Percentiles rank a stretch among this genome's conserved stretches.
Evolutionary conservation across 805 yeast species (phyloP).

Genomic region (Cyberlindnera lachancei): DNA sequence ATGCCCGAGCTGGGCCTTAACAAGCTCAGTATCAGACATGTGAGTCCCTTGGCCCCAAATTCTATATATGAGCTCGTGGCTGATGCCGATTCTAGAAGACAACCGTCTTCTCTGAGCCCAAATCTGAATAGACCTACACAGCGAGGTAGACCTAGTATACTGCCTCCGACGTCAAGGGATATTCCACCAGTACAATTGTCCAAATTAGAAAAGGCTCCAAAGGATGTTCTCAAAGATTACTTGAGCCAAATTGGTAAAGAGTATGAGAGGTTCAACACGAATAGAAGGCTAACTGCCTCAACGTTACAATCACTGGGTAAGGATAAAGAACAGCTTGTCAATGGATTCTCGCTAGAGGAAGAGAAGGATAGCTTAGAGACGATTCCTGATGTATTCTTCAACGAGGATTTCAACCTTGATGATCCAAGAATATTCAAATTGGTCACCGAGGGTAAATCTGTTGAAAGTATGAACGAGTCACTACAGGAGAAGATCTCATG

Average conservation of each 20-base stretch:
- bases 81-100: conserved; percentile 41
- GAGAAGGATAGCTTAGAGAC: conserved; percentile 25
- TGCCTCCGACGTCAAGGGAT: conserved; percentile 70
- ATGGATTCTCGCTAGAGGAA: conserved; percentile 14
- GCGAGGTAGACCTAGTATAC: conserved; percentile 39
- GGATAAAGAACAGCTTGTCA: conserved; percentile 10
- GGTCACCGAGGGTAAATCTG: conserved; percentile 56
- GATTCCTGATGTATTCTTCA: conserved; percentile 67
- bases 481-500: conserved; percentile 74
- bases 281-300: conserved; percentile 35
- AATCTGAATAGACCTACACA: conserved; percentile 18
- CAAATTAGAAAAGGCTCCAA: conserved; percentile 38
- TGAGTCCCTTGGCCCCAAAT: conserved; percentile 61
- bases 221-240: conserved; percentile 37
- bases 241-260: conserved; percentile 35
- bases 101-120: conserved; percentile 18
- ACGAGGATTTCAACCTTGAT: conserved; percentile 67
- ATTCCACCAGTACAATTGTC: conserved; percentile 75
- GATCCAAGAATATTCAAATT: conserved; percentile 78
- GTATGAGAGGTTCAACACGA: conserved; percentile 35
- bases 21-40: conserved; percentile 29
- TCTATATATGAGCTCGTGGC: conserved; percentile 72
- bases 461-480: conserved; percentile 43
- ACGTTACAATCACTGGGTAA: conserved; percentile 14
- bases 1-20: conserved; percentile 32